Evolutionary conservation across 768 basidiomycete species (phyloP).

Genomic region (Fistulinella prunicolor): DNA sequence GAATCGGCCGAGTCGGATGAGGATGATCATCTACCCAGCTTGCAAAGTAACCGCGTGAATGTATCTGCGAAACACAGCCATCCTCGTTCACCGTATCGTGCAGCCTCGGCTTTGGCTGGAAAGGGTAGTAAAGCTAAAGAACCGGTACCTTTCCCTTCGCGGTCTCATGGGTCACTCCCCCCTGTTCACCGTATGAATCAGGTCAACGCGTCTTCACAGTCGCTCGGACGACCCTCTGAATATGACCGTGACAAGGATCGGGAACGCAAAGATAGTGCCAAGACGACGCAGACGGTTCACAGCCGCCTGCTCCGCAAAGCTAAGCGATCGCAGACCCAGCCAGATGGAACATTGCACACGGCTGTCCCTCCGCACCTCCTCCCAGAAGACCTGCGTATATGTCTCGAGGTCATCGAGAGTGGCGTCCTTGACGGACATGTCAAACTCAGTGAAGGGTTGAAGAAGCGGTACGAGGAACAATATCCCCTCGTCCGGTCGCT

Average conservation of each 20-base stretch:
- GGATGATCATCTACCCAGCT: constrained; percentile 42
- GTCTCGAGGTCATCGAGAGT: constrained; percentile 81
- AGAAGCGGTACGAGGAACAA: constrained; percentile 92
- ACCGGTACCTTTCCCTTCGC: constrained; percentile 71
- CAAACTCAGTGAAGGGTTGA: constrained; percentile 77
- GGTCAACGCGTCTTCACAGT: constrained; percentile 64
- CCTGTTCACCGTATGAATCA: constrained; percentile 53
- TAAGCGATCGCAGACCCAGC: constrained; percentile 59
- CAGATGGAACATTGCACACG: constrained; percentile 44
- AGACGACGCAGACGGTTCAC: constrained; percentile 31
- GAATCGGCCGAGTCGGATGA: constrained; percentile 77
- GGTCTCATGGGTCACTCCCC: constrained; percentile 77
- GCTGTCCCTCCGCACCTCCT: constrained; percentile 76
- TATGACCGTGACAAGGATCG: constrained; percentile 50
- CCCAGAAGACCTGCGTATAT: constrained; percentile 83
- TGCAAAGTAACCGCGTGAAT: constrained; percentile 25
- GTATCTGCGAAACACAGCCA: constrained; percentile 64
- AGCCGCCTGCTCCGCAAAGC: constrained; percentile 62
- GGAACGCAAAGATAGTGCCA: constrained; percentile 45
- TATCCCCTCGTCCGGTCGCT: constrained; percentile 90
- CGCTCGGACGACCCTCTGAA: constrained; percentile 72
- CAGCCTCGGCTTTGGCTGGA: constrained; percentile 40
- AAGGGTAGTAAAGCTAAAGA: constrained; percentile 40
- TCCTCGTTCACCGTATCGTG: constrained; percentile 75
- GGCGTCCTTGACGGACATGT: constrained; percentile 90